phyloP scores from a whole-genome alignment of 2,329 filamentous ascomycete genomes.

The Aureobasidium sp. region DNA sequence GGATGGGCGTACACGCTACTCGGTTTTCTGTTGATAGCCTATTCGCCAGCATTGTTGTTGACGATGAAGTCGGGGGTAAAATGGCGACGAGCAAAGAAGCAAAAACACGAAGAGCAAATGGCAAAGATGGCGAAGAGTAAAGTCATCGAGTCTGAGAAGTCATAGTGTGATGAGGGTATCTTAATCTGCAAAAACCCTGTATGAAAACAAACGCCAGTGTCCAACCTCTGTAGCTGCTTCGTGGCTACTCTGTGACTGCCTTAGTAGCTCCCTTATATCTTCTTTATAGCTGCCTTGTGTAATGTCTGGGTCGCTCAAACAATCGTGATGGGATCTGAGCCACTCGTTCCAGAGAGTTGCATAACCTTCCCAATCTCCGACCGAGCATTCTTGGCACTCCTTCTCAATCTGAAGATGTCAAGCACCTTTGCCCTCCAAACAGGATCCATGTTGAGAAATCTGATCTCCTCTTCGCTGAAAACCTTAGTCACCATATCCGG shows the following conservation, averaged over 20 bases:
- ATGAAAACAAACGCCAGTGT: neutral
- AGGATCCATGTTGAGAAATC: neutral
- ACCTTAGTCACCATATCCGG: neutral
- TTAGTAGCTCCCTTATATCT: too few relatives aligned
- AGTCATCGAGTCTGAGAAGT: neutral
- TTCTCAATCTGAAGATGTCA: neutral
- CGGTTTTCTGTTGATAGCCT: constrained; percentile 22
- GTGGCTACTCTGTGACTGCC: too few relatives aligned
- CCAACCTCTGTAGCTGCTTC: neutral
- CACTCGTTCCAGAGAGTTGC: neutral
- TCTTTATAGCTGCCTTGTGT: too few relatives aligned
- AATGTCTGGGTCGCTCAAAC: too few relatives aligned
- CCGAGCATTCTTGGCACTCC: neutral
- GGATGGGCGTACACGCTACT: constrained; percentile 39
- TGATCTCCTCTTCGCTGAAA: neutral
- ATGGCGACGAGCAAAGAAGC: constrained; percentile 25
- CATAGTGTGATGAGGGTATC: neutral
- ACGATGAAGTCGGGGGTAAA: constrained; percentile 23
- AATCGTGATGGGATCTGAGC: too few relatives aligned
- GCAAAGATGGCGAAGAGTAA: neutral
- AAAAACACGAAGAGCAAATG: constrained; percentile 18
- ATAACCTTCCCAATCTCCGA: too few relatives aligned
- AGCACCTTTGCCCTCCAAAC: constrained; percentile 1
- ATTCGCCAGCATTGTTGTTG: constrained; percentile 18
- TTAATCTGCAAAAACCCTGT: neutral